phyloP scores from a whole-genome alignment of 2,329 filamentous ascomycete species.

The Emericellopsis atlantica region DNA sequence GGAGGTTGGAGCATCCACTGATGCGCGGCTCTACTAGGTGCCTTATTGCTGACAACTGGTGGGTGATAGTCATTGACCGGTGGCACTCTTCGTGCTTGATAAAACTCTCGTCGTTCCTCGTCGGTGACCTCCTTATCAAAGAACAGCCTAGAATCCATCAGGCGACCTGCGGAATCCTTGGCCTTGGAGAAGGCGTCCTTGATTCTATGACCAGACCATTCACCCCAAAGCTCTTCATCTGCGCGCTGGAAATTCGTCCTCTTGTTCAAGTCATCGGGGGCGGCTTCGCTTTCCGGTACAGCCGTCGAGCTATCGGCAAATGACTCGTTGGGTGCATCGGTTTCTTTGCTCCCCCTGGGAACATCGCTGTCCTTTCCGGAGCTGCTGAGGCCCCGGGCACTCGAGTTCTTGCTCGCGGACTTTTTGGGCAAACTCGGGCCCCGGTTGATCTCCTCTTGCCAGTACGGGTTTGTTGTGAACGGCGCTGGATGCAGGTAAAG shows the following conservation, averaged over 20 bases:
- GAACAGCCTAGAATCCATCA: constrained; percentile 38
- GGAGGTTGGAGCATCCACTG: constrained; percentile 91
- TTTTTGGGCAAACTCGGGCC: constrained; percentile 64
- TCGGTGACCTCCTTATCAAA: constrained; percentile 39
- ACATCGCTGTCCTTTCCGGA: constrained; percentile 41
- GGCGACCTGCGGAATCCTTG: constrained; percentile 38
- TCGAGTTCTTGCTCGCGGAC: constrained; percentile 41
- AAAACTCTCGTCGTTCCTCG: constrained; percentile 45
- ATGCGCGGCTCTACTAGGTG: constrained; percentile 55
- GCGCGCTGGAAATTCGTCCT: constrained; percentile 67
- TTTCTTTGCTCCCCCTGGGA: constrained; percentile 23
- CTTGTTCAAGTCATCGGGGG: constrained; percentile 52
- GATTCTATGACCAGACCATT: constrained; percentile 43
- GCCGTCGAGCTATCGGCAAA: constrained; percentile 24
- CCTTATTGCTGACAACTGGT: constrained; percentile 68
- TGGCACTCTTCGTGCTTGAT: constrained; percentile 47
- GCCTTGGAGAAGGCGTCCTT: constrained; percentile 48
- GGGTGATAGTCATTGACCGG: constrained; percentile 81
- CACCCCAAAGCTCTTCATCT: constrained; percentile 77
- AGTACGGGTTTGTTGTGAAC: constrained; percentile 79
- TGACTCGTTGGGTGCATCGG: constrained; percentile 10
- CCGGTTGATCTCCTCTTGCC: constrained; percentile 74
- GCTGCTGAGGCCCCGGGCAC: constrained; percentile 47
- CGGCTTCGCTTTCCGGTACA: constrained; percentile 31
- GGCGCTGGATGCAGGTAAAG: constrained; percentile 69